Conservation (phyloP, 2,329 filamentous ascomycete species). For the Pseudogymnoascus sp. region DNA sequence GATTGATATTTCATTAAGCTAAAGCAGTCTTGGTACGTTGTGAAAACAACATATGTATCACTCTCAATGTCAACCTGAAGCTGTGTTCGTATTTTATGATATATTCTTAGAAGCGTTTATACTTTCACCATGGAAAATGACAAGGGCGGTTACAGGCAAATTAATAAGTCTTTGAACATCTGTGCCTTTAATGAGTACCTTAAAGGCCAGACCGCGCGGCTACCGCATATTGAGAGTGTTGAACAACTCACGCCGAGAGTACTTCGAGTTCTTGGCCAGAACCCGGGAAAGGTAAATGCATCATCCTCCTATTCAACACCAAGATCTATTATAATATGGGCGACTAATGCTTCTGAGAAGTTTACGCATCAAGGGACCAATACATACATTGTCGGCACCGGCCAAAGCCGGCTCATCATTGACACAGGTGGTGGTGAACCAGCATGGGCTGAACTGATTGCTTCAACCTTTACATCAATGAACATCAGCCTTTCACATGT, state of each 20-base stretch:
- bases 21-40: neutral
- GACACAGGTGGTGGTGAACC: conserved; percentile 58
- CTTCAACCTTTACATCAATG: conserved; percentile 40
- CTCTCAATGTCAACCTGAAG: neutral
- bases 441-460: conserved; percentile 58
- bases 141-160: neutral
- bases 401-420: conserved; percentile 64
- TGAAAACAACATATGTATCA: neutral
- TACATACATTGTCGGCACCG: conserved; percentile 83
- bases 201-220: conserved; percentile 45
- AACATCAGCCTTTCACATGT: conserved; percentile 44
- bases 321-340: conserved; percentile 52
- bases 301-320: neutral
- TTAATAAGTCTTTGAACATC: neutral
- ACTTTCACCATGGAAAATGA: neutral
- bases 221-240: conserved; percentile 59
- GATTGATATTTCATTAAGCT: neutral
- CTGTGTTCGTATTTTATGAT: neutral
- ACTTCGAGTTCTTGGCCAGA: conserved; percentile 79
- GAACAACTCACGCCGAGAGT: conserved; percentile 69
- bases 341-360: conserved; percentile 52
- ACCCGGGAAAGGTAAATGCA: conserved; percentile 65
- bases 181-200: conserved; percentile 19
- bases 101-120: neutral
- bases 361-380: conserved; percentile 71